Evolutionary conservation across 2,329 filamentous ascomycete species (phyloP).

Genomic region (Trichophyton equinum): DNA sequence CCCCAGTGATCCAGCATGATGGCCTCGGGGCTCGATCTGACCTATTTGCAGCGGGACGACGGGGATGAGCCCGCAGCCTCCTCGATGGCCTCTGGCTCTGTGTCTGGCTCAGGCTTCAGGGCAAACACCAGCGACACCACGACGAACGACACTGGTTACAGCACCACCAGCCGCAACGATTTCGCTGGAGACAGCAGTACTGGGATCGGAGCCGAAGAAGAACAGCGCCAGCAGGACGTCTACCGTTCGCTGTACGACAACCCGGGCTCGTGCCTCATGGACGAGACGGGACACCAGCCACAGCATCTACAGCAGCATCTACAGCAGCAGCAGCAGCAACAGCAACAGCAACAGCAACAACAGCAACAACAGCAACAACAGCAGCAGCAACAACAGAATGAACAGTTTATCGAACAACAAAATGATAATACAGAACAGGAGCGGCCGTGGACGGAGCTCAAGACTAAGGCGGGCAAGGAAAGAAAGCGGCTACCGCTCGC

Average conservation of each 20-base stretch:
- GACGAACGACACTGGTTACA: neutral
- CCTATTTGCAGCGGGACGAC: conserved; percentile 1
- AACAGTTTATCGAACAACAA: too few relatives aligned
- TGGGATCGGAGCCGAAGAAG: neutral
- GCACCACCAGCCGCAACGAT: neutral
- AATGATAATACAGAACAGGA: conserved; percentile 40
- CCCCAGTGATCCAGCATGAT: neutral
- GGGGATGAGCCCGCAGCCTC: neutral
- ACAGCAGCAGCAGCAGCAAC: neutral
- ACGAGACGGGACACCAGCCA: neutral
- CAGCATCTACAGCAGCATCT: neutral
- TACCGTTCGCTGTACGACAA: neutral
- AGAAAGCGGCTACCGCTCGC: conserved; percentile 83
- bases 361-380: neutral
- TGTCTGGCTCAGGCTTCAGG: neutral
- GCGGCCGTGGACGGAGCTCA: conserved; percentile 67
- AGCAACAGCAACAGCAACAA: neutral
- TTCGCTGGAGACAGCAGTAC: conserved; percentile 3
- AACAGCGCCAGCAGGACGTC: conserved; percentile 3
- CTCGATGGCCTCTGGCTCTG: neutral
- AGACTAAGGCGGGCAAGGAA: conserved; percentile 90
- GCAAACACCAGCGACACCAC: conserved; percentile 4
- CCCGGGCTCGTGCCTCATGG: neutral
- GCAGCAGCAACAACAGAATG: neutral
- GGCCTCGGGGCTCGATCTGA: conserved; percentile 3